Evolutionary conservation across 768 basidiomycete genomes (phyloP), one percentile per base, ranked within the genome.

Genomic region (Lactarius sanguifluus): DNA sequence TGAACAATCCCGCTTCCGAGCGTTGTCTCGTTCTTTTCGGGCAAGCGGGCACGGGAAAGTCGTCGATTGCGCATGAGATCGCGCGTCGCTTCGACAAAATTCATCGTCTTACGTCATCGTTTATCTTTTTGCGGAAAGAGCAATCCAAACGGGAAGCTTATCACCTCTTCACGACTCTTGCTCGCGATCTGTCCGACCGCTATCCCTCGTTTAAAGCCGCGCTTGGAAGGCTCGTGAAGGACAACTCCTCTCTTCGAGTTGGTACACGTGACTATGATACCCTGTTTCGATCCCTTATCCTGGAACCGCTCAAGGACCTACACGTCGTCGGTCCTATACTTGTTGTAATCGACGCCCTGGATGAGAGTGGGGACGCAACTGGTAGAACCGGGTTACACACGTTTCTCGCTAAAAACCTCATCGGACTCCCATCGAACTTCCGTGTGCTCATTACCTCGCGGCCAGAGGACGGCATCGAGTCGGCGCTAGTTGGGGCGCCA

Each of bases 21-120:
- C 47, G 47, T 25, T 50, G 47, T 25, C 58, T 59, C 25, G 25
- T 59, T 13, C 58, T 59, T 2, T 59, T 43, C 25, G 58, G 58
- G 23, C 38, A 59, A 40, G 58, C 58, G 0, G 47, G 47, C 47
- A 50, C 12, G 23, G 47, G 47, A 50, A 50, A 50, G n/a, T 50
- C 47, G 2, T 50, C 47, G 1, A 50, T 50, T 25, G 47, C 47
- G 12, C 47, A 50, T 1, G 47, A 50, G 47, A 50, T 41, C 13
- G 58, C 58, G 1, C 40, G 40, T 16, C 58, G 28, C 23, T 59
- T 41, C 28, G 2, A 59, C 6, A 43, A 28, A 5, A 43, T 57
- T 7, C 30, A 43, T 8, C 23, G 38, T 30, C 58, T 59, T 25
- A 25, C 36, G 12, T 25, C 38, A 18, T 59, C 34, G 0, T 59